Evolutionary conservation across 257 asterid species (phyloP).

Genomic region (Jacaranda copaia): DNA sequence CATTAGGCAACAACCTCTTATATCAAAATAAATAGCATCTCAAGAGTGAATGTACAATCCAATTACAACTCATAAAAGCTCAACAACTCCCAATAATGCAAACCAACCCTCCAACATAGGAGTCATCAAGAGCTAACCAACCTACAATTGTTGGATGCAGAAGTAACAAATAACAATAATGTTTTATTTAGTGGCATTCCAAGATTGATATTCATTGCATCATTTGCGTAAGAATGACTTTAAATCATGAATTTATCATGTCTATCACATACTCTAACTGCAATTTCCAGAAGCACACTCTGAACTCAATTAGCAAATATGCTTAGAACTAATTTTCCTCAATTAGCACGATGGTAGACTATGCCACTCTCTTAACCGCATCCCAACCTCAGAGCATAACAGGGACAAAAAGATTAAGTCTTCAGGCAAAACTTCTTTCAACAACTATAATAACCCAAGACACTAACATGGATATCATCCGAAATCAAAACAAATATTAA

Average conservation of each 20-base stretch:
- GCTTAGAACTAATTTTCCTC: not conserved
- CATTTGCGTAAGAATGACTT: too few species aligned
- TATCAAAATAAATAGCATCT: not conserved
- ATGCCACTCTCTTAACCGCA: not conserved
- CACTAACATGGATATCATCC: not conserved
- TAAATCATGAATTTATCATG: too few species aligned
- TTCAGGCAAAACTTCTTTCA: not conserved
- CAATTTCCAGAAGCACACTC: not conserved
- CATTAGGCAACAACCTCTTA: slow-evolving; percentile 2
- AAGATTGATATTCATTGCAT: too few species aligned
- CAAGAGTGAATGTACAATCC: not conserved
- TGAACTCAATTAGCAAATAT: not conserved
- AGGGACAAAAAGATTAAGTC: not conserved
- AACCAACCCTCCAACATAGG: not conserved
- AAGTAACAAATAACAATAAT: too few species aligned
- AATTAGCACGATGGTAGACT: not conserved
- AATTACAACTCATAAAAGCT: slow-evolving; percentile 8
- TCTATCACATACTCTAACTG: not conserved
- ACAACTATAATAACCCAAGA: slow-evolving; percentile 4
- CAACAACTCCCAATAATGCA: slow-evolving; percentile 22
- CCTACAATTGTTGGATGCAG: too few species aligned
- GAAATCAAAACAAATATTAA: slow-evolving; percentile 5
- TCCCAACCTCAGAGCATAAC: not conserved
- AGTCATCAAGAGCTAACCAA: not conserved
- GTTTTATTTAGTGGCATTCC: too few species aligned